These are phyloP conservation scores for Yarrowia sp. DNA, from an alignment of 805 yeast species.

Conservation along the genomic window DNA sequence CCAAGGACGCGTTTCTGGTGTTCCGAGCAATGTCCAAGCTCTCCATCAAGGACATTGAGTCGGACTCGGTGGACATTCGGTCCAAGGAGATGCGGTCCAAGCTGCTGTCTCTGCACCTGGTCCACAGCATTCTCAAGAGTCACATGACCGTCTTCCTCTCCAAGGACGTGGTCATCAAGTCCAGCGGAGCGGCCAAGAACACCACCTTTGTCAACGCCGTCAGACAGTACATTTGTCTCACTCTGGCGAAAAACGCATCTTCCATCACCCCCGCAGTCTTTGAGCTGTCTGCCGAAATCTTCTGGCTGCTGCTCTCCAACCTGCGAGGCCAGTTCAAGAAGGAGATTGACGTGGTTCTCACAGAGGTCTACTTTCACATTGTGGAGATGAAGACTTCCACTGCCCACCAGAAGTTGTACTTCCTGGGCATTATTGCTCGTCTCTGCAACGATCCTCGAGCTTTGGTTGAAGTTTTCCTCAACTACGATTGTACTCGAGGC, in stretches of 20 bases:
- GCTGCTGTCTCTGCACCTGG: constrained; percentile 77
- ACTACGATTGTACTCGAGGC: constrained; percentile 86
- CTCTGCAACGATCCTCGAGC: constrained; percentile 86
- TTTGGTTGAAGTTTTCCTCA: constrained; percentile 85
- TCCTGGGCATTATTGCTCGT: constrained; percentile 74
- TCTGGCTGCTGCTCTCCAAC: constrained; percentile 82
- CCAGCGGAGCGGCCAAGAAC: constrained; percentile 40
- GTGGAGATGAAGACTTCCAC: constrained; percentile 89
- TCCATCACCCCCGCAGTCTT: constrained; percentile 87
- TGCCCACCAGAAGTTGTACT: constrained; percentile 85
- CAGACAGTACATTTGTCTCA: constrained; percentile 76
- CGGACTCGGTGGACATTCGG: constrained; percentile 57
- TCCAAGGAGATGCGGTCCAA: constrained; percentile 92
- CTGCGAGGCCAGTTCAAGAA: constrained; percentile 83
- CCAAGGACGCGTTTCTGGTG: constrained; percentile 88
- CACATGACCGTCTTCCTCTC: constrained; percentile 76
- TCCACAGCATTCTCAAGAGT: constrained; percentile 79
- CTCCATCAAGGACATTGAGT: constrained; percentile 77
- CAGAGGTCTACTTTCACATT: constrained; percentile 91
- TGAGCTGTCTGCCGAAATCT: constrained; percentile 86
- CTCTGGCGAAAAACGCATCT: constrained; percentile 88
- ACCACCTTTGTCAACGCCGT: constrained; percentile 72
- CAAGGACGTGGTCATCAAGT: constrained; percentile 36
- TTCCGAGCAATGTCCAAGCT: constrained; percentile 94
- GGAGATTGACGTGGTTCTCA: constrained; percentile 90